Conservation (phyloP, 495 filamentous ascomycete species). For the Penicillium odoratum region DNA sequence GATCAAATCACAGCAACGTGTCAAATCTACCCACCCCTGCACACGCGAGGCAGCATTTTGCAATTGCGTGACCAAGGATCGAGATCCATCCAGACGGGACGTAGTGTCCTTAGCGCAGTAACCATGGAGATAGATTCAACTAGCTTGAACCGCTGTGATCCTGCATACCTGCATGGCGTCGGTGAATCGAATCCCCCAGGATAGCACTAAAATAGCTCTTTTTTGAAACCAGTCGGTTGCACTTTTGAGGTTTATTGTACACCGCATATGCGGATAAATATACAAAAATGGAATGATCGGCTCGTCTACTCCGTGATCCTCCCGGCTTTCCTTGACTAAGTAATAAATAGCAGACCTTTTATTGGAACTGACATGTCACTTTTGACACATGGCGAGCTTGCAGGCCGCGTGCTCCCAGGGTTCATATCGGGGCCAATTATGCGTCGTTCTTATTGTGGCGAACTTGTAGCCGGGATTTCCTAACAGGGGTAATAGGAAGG, state of each 20-base stretch:
- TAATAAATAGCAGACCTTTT: too few species aligned
- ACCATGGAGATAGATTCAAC: not conserved
- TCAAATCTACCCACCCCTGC: not conserved
- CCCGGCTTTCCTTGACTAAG: too few species aligned
- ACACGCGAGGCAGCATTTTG: not conserved
- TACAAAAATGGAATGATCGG: constrained; percentile 1
- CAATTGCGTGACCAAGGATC: not conserved
- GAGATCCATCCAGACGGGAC: constrained; percentile 2
- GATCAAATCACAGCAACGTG: not conserved
- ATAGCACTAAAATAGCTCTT: not conserved
- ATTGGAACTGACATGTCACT: constrained; percentile 22
- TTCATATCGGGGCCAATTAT: not conserved
- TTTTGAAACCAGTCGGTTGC: too few species aligned
- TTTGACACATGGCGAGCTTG: constrained; percentile 29
- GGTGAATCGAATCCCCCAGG: not conserved
- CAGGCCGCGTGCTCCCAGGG: constrained; percentile 13
- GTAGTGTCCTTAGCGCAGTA: not conserved
- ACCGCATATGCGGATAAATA: not conserved
- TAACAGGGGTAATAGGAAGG: not conserved
- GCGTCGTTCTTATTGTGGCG: not conserved
- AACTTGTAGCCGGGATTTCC: not conserved
- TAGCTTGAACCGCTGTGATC: constrained; percentile 1
- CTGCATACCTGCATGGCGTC: not conserved
- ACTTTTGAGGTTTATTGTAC: not conserved
- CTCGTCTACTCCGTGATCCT: not conserved